phyloP scores from a whole-genome alignment of 129 eudicot genomes.

The Tagetes erecta region DNA sequence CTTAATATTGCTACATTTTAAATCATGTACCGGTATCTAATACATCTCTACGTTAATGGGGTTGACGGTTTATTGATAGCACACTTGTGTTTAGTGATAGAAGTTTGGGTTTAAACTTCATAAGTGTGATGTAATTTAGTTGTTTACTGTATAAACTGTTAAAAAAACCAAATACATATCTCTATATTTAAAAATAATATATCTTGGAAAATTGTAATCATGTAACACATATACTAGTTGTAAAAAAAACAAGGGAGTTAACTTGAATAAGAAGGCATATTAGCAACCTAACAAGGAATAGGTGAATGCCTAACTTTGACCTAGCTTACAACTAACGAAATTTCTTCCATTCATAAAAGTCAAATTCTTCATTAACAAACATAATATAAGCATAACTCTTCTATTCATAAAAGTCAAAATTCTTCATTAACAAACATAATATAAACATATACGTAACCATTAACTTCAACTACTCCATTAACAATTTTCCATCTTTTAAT shows the following conservation, averaged over 20 bases:
- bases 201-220: too few species aligned
- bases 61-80: too few species aligned
- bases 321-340: background rate
- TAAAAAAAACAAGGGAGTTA: background rate
- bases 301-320: constrained; percentile 23
- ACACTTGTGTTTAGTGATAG: too few species aligned
- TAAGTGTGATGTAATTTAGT: too few species aligned
- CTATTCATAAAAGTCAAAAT: constrained; percentile 19
- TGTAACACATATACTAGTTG: background rate
- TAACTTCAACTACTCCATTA: constrained; percentile 30
- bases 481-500: constrained; percentile 9
- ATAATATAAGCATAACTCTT: background rate
- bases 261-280: constrained; percentile 15
- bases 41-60: too few species aligned
- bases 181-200: too few species aligned
- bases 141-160: too few species aligned
- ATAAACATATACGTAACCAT: constrained; percentile 26
- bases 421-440: constrained; percentile 3
- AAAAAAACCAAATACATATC: too few species aligned
- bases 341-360: constrained; percentile 11
- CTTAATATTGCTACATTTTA: too few species aligned
- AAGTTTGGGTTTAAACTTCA: too few species aligned
- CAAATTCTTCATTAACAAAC: constrained; percentile 16
- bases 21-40: too few species aligned
- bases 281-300: background rate